Base-by-base conservation (phyloP, 2,329 filamentous ascomycete genomes). In the Fusarium drepaniforme region DNA sequence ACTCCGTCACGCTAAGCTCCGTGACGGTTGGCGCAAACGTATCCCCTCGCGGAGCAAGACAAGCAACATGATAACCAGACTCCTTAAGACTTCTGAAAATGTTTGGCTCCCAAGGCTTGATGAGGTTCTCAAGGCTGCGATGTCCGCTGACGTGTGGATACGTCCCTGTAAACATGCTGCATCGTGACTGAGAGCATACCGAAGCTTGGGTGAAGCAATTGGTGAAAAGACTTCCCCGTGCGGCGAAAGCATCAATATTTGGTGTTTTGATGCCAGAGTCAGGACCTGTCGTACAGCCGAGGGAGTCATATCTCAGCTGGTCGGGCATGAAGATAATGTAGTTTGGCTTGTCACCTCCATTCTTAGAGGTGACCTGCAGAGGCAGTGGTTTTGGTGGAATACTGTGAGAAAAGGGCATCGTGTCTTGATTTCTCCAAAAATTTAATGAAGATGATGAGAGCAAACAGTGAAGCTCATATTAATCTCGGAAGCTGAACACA, bases 21-120 rank as follows among this genome's bases (percentile, higher is more conserved):
- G 85, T 86, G 3, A 85, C 84, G 0, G 76, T 82, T 0, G 83
- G 82, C 0, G 85, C 85, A 68, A 86, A 88, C 0, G 81, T 83
- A 67, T 87, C 82, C 0, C 84, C 84, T 6, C 84, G 73, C 0
- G 85, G 84, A 0, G 84, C 82, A 4, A 87, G 81, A 44, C 82
- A 88, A 0, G 86, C 85, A 11, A 88, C 82, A 59, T 88, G 86
- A 62, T 88, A 88, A 0, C 86, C 86, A 0, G 76, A 73, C 46
- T 87, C 85, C 60, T 85, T 85, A 15, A 87, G 68, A 3, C 78
- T 82, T 9, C 84, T 82, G 68, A 88, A 86, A 3, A 88, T 61
- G 58, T 88, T 88, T 2, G 84, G 85, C 70, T 88, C 85, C 84
- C 84, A 85, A 1, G 85, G 85, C 70, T 87, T 87, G 72, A 88